These are phyloP conservation scores for Amoebophrya sp. DNA, from an alignment of 169 alveolate species.

Conservation along the genomic window DNA sequence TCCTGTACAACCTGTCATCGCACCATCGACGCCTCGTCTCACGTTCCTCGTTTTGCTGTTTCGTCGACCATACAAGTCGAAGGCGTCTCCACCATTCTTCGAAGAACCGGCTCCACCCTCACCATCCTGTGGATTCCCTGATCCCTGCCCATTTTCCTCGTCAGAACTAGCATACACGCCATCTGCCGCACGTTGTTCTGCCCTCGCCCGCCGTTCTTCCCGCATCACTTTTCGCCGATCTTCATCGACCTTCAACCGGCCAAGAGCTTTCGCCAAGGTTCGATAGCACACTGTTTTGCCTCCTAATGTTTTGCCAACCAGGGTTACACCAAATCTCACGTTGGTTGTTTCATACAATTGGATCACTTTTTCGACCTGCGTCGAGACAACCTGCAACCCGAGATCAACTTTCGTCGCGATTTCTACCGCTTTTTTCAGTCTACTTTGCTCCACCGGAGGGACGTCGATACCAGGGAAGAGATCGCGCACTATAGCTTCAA, in stretches of 20 bases:
- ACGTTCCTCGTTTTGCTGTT: too few relatives aligned
- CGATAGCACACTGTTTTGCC: constrained; percentile 80
- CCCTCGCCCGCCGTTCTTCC: too few relatives aligned
- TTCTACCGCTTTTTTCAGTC: constrained; percentile 53
- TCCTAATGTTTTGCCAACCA: constrained; percentile 83
- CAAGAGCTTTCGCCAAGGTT: constrained; percentile 65
- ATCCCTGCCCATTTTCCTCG: too few relatives aligned
- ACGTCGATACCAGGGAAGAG: constrained; percentile 79
- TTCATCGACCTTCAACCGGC: constrained; percentile 48
- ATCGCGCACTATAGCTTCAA: constrained; percentile 79
- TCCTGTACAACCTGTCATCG: too few relatives aligned
- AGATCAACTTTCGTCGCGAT: constrained; percentile 62
- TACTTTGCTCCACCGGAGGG: too few relatives aligned
- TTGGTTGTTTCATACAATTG: constrained; percentile 73
- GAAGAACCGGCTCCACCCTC: too few relatives aligned
- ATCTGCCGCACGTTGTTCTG: too few relatives aligned
- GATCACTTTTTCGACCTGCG: constrained; percentile 70
- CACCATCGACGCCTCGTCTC: too few relatives aligned
- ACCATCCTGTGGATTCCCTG: too few relatives aligned
- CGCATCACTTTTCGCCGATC: neutral
- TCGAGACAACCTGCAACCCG: constrained; percentile 47
- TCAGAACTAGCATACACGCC: too few relatives aligned
- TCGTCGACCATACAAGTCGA: too few relatives aligned
- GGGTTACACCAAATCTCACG: constrained; percentile 81
- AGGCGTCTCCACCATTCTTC: too few relatives aligned